Evolutionary conservation across 768 basidiomycete genomes (phyloP).

Genomic region (Gloeophyllum trabeum): DNA sequence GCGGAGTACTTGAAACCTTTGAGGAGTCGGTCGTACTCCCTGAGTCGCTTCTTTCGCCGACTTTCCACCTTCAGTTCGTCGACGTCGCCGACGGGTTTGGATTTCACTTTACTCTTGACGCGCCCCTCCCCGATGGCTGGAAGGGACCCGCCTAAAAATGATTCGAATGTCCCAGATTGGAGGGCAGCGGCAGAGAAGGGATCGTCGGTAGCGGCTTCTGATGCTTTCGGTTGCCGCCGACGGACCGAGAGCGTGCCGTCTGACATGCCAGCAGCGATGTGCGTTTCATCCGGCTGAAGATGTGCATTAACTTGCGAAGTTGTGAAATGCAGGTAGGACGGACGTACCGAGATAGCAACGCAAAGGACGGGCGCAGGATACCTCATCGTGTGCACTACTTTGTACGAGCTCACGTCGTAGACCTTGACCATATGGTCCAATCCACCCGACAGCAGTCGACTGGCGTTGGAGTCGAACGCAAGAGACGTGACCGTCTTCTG

Average conservation of each 20-base stretch:
- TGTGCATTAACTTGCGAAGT: constrained; percentile 6
- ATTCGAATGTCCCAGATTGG: constrained; percentile 51
- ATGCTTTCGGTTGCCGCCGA: constrained; percentile 67
- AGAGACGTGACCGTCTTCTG: constrained; percentile 95
- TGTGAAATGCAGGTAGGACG: not conserved
- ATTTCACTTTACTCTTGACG: constrained; percentile 33
- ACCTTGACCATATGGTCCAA: constrained; percentile 99
- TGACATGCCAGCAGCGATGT: constrained; percentile 94
- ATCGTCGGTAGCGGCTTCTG: constrained; percentile 30
- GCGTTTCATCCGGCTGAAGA: constrained; percentile 85
- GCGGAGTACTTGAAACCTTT: constrained; percentile 93
- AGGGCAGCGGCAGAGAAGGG: constrained; percentile 27
- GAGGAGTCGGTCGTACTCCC: constrained; percentile 81
- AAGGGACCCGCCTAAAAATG: constrained; percentile 46
- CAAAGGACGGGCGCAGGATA: constrained; percentile 90
- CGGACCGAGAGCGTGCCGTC: constrained; percentile 98
- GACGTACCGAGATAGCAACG: constrained; percentile 80
- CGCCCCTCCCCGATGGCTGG: constrained; percentile 45
- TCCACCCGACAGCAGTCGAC: constrained; percentile 78
- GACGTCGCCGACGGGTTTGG: constrained; percentile 44
- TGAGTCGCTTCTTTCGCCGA: constrained; percentile 56
- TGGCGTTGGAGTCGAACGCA: constrained; percentile 65
- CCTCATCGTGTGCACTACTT: constrained; percentile 97
- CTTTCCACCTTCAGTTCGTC: constrained; percentile 75
- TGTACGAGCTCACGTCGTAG: constrained; percentile 89